Percentiles rank a stretch among this genome's conserved stretches.
These are phyloP conservation scores for Globisporangium takayamanum DNA, from an alignment of 352 stramenopile genomes.

Conservation along the genomic window DNA sequence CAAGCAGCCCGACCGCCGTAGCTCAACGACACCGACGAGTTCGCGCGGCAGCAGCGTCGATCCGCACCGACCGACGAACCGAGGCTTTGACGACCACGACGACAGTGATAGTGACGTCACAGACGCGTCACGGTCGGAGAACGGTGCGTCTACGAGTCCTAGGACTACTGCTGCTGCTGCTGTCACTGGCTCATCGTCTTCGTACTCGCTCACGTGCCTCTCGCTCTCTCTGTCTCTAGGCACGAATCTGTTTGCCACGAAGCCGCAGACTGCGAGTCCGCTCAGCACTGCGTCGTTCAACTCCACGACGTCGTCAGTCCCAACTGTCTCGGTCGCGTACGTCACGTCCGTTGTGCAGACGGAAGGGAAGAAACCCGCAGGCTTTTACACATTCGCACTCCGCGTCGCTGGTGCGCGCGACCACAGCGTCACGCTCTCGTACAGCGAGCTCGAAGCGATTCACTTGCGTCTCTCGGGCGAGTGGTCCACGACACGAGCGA, in stretches of 20 bases:
- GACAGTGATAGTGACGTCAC: conserved; percentile 11
- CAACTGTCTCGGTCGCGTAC: conserved; percentile 34
- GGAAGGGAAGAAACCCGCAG: conserved; percentile 55
- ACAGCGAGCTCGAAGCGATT: conserved; percentile 68
- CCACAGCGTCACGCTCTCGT: conserved; percentile 55
- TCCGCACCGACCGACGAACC: background rate
- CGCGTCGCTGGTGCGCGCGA: conserved; percentile 21
- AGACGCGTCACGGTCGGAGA: conserved; percentile 8
- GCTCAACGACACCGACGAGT: conserved; percentile 13
- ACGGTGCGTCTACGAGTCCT: conserved; percentile 5
- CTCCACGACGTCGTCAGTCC: conserved; percentile 2
- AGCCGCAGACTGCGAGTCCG: background rate
- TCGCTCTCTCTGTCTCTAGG: background rate
- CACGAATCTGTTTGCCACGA: conserved; percentile 1
- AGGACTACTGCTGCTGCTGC: no score
- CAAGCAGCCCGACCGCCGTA: conserved; percentile 7
- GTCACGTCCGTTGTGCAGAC: conserved; percentile 46
- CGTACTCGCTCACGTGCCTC: background rate
- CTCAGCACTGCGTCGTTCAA: conserved; percentile 5
- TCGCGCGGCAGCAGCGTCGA: conserved; percentile 9
- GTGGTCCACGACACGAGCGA: conserved; percentile 5
- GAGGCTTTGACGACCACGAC: conserved; percentile 16
- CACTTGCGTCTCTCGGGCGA: conserved; percentile 40
- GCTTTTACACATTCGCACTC: conserved; percentile 68
- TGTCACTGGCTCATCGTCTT: no score